Conservation (phyloP, 306 rosid genomes). For the Inga leiocalycina region DNA sequence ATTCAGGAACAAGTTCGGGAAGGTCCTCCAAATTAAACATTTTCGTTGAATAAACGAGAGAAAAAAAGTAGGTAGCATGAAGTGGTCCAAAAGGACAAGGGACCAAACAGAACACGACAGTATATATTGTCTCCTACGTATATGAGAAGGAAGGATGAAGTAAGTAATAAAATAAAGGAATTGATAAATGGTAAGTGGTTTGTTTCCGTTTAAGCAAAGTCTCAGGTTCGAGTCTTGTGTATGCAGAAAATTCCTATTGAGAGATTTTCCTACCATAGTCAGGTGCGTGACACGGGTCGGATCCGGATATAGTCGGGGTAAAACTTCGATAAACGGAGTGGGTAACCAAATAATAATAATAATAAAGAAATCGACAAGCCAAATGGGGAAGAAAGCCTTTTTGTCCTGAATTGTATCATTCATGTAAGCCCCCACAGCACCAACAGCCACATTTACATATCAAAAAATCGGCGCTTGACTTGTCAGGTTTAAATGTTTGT, state of each 20-base stretch:
- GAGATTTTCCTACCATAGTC: too few species aligned
- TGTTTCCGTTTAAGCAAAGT: too few species aligned
- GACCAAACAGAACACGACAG: neutral
- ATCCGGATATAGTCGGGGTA: too few species aligned
- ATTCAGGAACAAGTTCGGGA: neutral
- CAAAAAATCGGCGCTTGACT: neutral
- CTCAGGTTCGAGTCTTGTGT: too few species aligned
- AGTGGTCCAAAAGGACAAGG: neutral
- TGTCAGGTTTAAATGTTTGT: neutral
- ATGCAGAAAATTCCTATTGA: too few species aligned
- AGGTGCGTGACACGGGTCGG: too few species aligned
- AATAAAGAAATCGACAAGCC: neutral
- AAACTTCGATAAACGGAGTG: too few species aligned
- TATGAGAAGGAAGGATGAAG: neutral
- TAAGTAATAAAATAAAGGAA: neutral
- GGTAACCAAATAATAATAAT: too few species aligned
- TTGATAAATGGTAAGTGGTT: neutral
- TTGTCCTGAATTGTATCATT: neutral
- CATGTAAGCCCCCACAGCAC: neutral
- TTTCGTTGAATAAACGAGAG: neutral
- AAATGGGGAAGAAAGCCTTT: neutral
- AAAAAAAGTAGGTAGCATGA: neutral
- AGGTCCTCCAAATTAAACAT: neutral
- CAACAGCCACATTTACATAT: neutral
- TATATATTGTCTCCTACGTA: neutral